Conservation (phyloP, 164 flowering plant genomes). For the Vitis labrusca region DNA sequence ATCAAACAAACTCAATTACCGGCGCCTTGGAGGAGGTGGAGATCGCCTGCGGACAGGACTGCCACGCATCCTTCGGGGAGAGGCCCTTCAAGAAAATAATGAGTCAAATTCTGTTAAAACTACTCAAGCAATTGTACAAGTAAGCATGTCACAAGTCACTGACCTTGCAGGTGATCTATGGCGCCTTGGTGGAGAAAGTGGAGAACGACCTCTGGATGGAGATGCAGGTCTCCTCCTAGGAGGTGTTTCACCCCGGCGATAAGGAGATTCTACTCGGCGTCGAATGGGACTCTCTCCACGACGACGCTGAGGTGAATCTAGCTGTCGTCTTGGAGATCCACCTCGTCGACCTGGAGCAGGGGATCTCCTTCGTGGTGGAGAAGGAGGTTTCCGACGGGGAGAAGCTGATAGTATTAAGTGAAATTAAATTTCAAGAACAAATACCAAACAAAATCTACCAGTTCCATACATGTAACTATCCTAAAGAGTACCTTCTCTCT, state of each 20-base stretch:
- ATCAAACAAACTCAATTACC: conserved; percentile 47
- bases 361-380: conserved; percentile 77
- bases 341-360: conserved; percentile 72
- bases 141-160: background rate
- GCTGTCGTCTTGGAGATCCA: conserved; percentile 70
- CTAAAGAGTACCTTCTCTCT: conserved; percentile 49
- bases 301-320: conserved; percentile 69
- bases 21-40: conserved; percentile 78
- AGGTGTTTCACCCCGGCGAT: conserved; percentile 73
- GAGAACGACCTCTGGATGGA: conserved; percentile 84
- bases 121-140: background rate
- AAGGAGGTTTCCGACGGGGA: conserved; percentile 66
- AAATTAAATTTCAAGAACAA: background rate
- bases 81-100: conserved; percentile 33
- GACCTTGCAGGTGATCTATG: conserved; percentile 80
- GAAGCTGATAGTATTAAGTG: conserved; percentile 49
- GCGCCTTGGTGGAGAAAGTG: conserved; percentile 70
- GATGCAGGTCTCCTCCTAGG: conserved; percentile 83
- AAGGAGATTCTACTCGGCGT: conserved; percentile 60
- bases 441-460: background rate
- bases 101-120: conserved; percentile 1
- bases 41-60: conserved; percentile 90
- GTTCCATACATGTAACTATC: background rate
- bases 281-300: conserved; percentile 73
- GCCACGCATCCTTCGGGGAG: conserved; percentile 80